Evolutionary conservation across 192 early-diverging fungal genomes (phyloP).

Genomic region (Diversispora epigaea): DNA sequence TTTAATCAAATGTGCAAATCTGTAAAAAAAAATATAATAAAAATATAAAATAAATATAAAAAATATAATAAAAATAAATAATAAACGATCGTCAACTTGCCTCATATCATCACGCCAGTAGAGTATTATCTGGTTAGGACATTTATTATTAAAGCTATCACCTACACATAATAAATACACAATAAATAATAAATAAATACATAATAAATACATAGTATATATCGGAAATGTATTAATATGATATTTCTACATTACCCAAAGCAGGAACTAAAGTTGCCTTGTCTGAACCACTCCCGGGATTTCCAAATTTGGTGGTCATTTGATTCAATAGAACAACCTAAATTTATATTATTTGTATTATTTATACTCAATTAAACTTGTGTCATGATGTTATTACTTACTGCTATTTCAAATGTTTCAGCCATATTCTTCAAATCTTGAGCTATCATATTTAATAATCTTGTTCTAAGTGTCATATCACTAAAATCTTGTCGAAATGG

Average conservation of each 20-base stretch:
- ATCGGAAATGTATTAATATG: not conserved
- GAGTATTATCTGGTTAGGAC: constrained; percentile 19
- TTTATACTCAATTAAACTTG: not conserved
- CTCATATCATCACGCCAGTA: constrained; percentile 28
- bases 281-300: not conserved
- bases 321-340: constrained; percentile 32
- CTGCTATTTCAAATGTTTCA: constrained; percentile 17
- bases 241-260: not conserved
- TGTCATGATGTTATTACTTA: not conserved
- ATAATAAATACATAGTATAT: not conserved
- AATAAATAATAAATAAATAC: no score
- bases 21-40: not conserved
- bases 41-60: not conserved
- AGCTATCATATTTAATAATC: constrained; percentile 18
- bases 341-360: not conserved
- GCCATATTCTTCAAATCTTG: constrained; percentile 27
- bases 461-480: constrained; percentile 21
- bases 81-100: not conserved
- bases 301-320: constrained; percentile 27
- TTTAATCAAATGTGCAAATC: constrained; percentile 28
- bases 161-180: constrained; percentile 5
- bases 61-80: not conserved
- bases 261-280: constrained; percentile 21
- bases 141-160: constrained; percentile 18
- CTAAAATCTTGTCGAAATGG: constrained; percentile 18